phyloP scores from a whole-genome alignment of 2,329 filamentous ascomycete genomes.

The Sordariomycetes sp. region DNA sequence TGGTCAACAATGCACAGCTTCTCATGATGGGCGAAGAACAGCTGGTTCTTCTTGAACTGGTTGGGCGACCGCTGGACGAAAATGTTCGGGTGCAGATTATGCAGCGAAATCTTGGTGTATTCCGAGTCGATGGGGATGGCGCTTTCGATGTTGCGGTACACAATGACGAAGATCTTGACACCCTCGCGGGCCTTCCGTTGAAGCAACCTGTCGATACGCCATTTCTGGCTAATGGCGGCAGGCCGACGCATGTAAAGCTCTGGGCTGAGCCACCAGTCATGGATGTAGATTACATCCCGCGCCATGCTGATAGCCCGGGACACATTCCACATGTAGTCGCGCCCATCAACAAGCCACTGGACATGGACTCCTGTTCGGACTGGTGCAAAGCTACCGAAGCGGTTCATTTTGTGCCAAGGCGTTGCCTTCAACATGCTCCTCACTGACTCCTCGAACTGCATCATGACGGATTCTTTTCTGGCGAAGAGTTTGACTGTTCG shows the following conservation, averaged over 20 bases:
- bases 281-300: slow-evolving; percentile 95
- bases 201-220: slow-evolving; percentile 87
- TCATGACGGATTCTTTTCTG: slow-evolving; percentile 77
- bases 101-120: slow-evolving; percentile 91
- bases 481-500: slow-evolving; percentile 85
- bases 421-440: slow-evolving; percentile 75
- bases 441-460: slow-evolving; percentile 92
- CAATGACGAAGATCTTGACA: slow-evolving; percentile 94
- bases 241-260: slow-evolving; percentile 92
- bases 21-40: slow-evolving; percentile 98
- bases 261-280: slow-evolving; percentile 98
- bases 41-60: slow-evolving; percentile 97
- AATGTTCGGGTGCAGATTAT: slow-evolving; percentile 92
- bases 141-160: slow-evolving; percentile 95
- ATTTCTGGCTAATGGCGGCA: slow-evolving; percentile 93
- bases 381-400: slow-evolving; percentile 90
- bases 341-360: slow-evolving; percentile 92
- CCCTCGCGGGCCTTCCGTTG: slow-evolving; percentile 89
- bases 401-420: slow-evolving; percentile 70
- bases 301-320: slow-evolving; percentile 95
- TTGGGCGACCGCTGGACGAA: slow-evolving; percentile 95
- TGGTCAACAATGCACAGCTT: slow-evolving; percentile 97
- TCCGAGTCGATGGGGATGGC: slow-evolving; percentile 97
- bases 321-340: slow-evolving; percentile 99
- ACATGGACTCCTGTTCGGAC: slow-evolving; percentile 79